Conservation (phyloP, 352 stramenopile genomes). For the Phytopythium vexans region DNA sequence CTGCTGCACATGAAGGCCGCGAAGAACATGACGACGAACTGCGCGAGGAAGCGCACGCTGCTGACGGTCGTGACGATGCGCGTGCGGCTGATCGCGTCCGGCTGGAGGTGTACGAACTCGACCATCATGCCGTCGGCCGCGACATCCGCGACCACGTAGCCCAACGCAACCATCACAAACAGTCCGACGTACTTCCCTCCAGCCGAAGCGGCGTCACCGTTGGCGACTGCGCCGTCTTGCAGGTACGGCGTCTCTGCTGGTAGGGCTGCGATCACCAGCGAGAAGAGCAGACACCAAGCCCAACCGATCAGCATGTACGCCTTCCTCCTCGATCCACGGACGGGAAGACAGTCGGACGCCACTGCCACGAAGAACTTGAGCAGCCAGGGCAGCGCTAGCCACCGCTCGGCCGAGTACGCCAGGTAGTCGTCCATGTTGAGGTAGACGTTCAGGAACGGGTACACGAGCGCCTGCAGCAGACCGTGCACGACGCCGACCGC, state of each 20-base stretch:
- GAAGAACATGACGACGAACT: conserved; percentile 41
- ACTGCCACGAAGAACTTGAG: conserved; percentile 54
- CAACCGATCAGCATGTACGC: conserved; percentile 55
- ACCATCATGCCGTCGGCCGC: conserved; percentile 45
- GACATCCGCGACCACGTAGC: conserved; percentile 44
- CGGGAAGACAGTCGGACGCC: conserved; percentile 44
- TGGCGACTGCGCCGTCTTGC: conserved; percentile 22
- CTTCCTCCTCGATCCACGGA: conserved; percentile 37
- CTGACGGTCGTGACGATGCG: conserved; percentile 38
- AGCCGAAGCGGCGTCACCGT: conserved; percentile 25
- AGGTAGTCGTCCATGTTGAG: conserved; percentile 72
- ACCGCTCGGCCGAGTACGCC: conserved; percentile 42
- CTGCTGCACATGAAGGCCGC: conserved; percentile 54
- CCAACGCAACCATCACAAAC: conserved; percentile 44
- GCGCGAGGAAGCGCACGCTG: conserved; percentile 28
- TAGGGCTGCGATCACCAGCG: conserved; percentile 32
- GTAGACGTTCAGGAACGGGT: conserved; percentile 72
- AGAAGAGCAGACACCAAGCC: conserved; percentile 39
- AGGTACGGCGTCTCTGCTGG: conserved; percentile 39
- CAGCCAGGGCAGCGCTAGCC: conserved; percentile 56
- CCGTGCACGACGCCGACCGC: conserved; percentile 46
- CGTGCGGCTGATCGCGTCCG: neutral
- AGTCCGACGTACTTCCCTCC: conserved; percentile 46
- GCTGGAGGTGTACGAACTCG: conserved; percentile 25
- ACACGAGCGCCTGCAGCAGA: conserved; percentile 52